Percentiles rank a stretch among this genome's conserved stretches.
phyloP scores from a whole-genome alignment of 2,329 filamentous ascomycete species.

The Fusarium nurragi region DNA sequence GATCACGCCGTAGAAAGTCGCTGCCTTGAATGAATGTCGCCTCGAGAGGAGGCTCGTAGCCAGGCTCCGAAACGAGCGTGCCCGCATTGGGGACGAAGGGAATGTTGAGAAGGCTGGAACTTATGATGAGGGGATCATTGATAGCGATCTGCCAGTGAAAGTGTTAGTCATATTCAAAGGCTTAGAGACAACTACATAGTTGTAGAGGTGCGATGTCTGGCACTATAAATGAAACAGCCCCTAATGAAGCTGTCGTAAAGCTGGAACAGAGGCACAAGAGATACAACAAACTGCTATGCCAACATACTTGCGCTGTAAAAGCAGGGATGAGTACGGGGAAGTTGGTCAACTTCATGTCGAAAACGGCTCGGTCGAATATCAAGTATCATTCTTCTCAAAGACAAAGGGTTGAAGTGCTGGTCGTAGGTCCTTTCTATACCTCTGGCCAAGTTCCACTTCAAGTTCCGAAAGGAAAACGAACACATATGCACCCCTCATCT shows the following conservation, averaged over 20 bases:
- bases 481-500: background rate
- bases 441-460: background rate
- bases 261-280: background rate
- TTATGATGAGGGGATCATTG: conserved; percentile 47
- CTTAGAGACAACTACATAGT: background rate
- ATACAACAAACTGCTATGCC: background rate
- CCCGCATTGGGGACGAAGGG: conserved; percentile 46
- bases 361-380: background rate
- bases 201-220: background rate
- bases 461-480: background rate
- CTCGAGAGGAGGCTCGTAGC: conserved; percentile 49
- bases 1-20: conserved; percentile 54
- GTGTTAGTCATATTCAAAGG: background rate
- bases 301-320: conserved; percentile 50
- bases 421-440: conserved; percentile 7
- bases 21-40: conserved; percentile 52
- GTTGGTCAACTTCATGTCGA: conserved; percentile 46
- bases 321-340: conserved; percentile 52
- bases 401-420: background rate
- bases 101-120: conserved; percentile 48
- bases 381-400: conserved; percentile 20
- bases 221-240: background rate
- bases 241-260: background rate
- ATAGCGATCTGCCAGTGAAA: conserved; percentile 46
- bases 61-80: conserved; percentile 49